These are phyloP conservation scores for Lactarius trivialis DNA, from an alignment of 768 basidiomycete species.

Conservation along the genomic window DNA sequence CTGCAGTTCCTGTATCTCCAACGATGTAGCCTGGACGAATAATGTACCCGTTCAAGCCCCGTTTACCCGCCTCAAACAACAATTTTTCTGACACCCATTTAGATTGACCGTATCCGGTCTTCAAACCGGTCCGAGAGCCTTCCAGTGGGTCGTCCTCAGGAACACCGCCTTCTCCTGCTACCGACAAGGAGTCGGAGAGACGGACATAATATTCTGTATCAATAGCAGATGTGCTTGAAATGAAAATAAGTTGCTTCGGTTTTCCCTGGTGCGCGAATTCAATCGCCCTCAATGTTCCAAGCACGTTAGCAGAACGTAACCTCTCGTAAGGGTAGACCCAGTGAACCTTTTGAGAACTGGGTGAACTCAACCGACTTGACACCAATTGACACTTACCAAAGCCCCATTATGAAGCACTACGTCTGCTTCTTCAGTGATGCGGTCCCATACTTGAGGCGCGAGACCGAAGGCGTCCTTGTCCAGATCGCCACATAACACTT, in stretches of 20 bases:
- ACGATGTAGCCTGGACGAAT: constrained; percentile 95
- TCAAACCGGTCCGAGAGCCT: constrained; percentile 64
- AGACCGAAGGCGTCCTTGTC: constrained; percentile 71
- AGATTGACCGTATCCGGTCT: constrained; percentile 92
- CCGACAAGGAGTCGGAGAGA: constrained; percentile 64
- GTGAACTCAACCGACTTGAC: neutral
- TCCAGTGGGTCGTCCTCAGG: constrained; percentile 87
- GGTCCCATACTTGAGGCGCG: constrained; percentile 52
- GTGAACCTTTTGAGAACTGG: constrained; percentile 58
- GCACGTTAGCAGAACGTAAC: constrained; percentile 86
- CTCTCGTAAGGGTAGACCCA: constrained; percentile 99
- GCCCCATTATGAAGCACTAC: constrained; percentile 93
- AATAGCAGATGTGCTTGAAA: constrained; percentile 93
- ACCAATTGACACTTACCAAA: constrained; percentile 48
- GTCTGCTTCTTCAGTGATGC: constrained; percentile 66
- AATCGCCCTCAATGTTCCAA: constrained; percentile 80
- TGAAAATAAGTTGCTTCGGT: constrained; percentile 79
- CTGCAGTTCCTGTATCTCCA: constrained; percentile 82
- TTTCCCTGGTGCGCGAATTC: constrained; percentile 68
- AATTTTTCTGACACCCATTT: constrained; percentile 99
- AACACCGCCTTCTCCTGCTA: constrained; percentile 52
- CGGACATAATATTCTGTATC: constrained; percentile 88
- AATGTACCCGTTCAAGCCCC: constrained; percentile 81
- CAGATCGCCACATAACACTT: constrained; percentile 82
- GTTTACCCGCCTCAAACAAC: constrained; percentile 81